These are phyloP conservation scores for Cichorium intybus DNA, from an alignment of 140 eudicot species.

Conservation along the genomic window DNA sequence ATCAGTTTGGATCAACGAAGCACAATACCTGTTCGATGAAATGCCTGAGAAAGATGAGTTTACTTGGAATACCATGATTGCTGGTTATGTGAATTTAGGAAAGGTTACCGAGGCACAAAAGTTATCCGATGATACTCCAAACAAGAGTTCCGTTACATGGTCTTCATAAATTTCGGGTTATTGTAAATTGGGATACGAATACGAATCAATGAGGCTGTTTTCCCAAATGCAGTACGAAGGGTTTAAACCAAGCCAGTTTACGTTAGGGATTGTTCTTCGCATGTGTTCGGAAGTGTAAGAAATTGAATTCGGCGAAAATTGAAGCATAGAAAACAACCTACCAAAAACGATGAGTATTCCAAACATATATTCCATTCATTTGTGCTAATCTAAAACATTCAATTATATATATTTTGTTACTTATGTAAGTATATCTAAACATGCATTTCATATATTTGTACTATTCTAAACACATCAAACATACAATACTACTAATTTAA, in stretches of 20 bases:
- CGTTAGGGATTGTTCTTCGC: constrained; percentile 74
- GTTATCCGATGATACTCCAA: constrained; percentile 60
- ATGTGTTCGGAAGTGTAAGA: no score
- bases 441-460: no score
- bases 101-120: constrained; percentile 47
- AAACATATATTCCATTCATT: no score
- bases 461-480: no score
- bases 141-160: constrained; percentile 69
- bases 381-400: no score
- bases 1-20: constrained; percentile 42
- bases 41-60: constrained; percentile 72
- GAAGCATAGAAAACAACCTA: no score
- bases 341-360: no score
- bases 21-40: constrained; percentile 55
- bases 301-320: no score
- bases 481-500: no score
- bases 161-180: constrained; percentile 74
- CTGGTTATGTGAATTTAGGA: constrained; percentile 61
- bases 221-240: constrained; percentile 59
- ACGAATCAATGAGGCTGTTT: constrained; percentile 57
- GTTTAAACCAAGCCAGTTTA: constrained; percentile 57
- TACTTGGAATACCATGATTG: constrained; percentile 73
- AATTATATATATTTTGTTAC: no score
- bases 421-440: no score
- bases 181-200: constrained; percentile 51